A percentile compares a stretch with the other conserved stretches of the same genome.
Conservation (phyloP, 2,329 filamentous ascomycete species). For the Lojkania enalia region DNA sequence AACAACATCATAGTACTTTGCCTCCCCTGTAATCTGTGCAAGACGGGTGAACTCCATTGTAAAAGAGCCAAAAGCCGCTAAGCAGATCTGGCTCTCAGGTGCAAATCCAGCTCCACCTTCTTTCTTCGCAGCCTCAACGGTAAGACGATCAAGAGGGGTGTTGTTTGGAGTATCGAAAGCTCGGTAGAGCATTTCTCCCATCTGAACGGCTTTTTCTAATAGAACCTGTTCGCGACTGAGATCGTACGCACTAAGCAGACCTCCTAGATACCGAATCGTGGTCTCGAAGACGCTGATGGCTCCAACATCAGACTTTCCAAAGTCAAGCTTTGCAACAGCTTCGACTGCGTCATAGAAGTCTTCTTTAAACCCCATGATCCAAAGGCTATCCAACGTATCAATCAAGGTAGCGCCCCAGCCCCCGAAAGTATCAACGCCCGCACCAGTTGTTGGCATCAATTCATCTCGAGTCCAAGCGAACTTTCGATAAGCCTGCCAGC, state of each 20-base stretch:
- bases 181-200: conserved; percentile 50
- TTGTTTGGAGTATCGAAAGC: conserved; percentile 52
- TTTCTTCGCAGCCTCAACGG: conserved; percentile 41
- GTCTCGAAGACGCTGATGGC: conserved; percentile 57
- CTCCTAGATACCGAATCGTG: conserved; percentile 49
- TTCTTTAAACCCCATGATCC: conserved; percentile 53
- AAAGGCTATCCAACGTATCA: conserved; percentile 52
- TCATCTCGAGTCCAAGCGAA: conserved; percentile 54
- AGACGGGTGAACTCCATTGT: conserved; percentile 47
- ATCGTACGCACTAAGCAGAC: conserved; percentile 44
- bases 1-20: conserved; percentile 45
- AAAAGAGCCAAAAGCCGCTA: conserved; percentile 53
- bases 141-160: conserved; percentile 51
- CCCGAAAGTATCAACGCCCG: conserved; percentile 48
- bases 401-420: conserved; percentile 55
- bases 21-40: conserved; percentile 38
- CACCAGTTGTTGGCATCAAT: conserved; percentile 47
- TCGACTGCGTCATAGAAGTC: conserved; percentile 53
- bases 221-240: conserved; percentile 39
- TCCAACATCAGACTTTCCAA: conserved; percentile 43
- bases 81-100: conserved; percentile 47
- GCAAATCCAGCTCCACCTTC: conserved; percentile 29
- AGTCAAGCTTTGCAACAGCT: conserved; percentile 51
- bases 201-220: conserved; percentile 42
- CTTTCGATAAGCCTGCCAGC: conserved; percentile 50